A percentile compares a stretch with the other conserved stretches of the same genome.
Evolutionary conservation across 805 yeast genomes (phyloP).

Genomic region (Candida morakotiae): DNA sequence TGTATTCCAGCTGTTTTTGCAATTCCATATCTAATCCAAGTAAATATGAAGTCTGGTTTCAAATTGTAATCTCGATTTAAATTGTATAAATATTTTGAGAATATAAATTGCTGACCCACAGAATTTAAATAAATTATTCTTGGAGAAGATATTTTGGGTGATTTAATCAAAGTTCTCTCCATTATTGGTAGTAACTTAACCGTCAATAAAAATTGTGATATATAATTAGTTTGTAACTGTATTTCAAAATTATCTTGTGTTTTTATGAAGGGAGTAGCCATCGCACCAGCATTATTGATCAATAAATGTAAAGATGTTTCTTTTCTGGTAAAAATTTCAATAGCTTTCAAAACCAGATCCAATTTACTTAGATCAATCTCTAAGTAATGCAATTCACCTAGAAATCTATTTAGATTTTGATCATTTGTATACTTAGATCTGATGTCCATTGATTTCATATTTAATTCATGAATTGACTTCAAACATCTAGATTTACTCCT

Average conservation of each 20-base stretch:
- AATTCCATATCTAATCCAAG: slow-evolving; percentile 74
- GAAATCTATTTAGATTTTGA: slow-evolving; percentile 15
- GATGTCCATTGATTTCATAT: slow-evolving; percentile 45
- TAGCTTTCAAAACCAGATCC: slow-evolving; percentile 39
- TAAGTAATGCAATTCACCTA: slow-evolving; percentile 34
- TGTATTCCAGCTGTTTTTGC: slow-evolving; percentile 81
- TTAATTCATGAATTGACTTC: slow-evolving; percentile 53
- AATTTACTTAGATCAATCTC: slow-evolving; percentile 35
- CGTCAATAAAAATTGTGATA: slow-evolving; percentile 71
- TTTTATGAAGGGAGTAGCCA: slow-evolving; percentile 64
- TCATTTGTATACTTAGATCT: slow-evolving; percentile 20
- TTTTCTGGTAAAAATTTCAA: slow-evolving; percentile 36
- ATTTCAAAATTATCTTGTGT: slow-evolving; percentile 74
- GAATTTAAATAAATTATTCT: slow-evolving; percentile 64
- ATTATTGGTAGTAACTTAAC: slow-evolving; percentile 53
- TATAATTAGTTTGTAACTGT: slow-evolving; percentile 74
- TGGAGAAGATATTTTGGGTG: slow-evolving; percentile 35
- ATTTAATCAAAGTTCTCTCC: slow-evolving; percentile 32
- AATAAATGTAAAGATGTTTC: slow-evolving; percentile 58
- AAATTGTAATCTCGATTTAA: slow-evolving; percentile 49
- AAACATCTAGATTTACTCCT: slow-evolving; percentile 53
- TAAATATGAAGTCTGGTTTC: slow-evolving; percentile 63
- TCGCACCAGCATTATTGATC: slow-evolving; percentile 75
- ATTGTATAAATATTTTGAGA: slow-evolving; percentile 45
- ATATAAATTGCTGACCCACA: slow-evolving; percentile 48